phyloP scores from a whole-genome alignment of 2,329 filamentous ascomycete species.

The Chrysoporthe puriensis region DNA sequence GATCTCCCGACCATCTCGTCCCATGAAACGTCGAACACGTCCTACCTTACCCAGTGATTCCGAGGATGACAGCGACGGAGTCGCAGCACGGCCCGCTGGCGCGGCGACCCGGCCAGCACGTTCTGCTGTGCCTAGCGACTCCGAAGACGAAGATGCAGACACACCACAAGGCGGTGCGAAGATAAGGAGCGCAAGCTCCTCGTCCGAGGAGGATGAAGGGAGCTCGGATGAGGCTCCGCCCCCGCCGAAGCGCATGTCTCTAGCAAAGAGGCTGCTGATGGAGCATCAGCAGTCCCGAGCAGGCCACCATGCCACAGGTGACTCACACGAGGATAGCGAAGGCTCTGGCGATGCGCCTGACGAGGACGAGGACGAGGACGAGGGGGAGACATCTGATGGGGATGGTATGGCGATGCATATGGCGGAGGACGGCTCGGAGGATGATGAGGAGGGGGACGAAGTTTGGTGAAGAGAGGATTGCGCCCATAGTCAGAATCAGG shows the following conservation, averaged over 20 bases:
- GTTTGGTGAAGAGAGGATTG: neutral
- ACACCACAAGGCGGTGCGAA: neutral
- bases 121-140: constrained; percentile 9
- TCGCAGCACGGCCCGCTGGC: neutral
- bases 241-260: constrained; percentile 21
- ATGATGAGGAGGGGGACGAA: constrained; percentile 9
- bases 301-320: neutral
- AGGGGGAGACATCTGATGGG: neutral
- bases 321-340: constrained; percentile 15
- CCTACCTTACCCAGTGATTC: constrained; percentile 8
- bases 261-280: constrained; percentile 21
- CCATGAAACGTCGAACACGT: constrained; percentile 6
- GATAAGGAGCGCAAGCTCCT: neutral
- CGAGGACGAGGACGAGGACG: constrained; percentile 20
- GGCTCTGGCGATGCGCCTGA: constrained; percentile 1
- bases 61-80: constrained; percentile 16
- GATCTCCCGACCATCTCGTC: neutral
- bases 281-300: constrained; percentile 16
- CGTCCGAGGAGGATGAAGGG: constrained; percentile 13
- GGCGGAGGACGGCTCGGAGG: neutral
- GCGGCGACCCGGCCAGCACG: neutral
- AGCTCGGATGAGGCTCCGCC: constrained; percentile 18
- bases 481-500: neutral
- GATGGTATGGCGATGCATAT: too few relatives aligned
- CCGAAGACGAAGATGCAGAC: constrained; percentile 18